These are phyloP conservation scores for Hibiscus mutabilis DNA, from an alignment of 345 rosid species.

Conservation along the genomic window DNA sequence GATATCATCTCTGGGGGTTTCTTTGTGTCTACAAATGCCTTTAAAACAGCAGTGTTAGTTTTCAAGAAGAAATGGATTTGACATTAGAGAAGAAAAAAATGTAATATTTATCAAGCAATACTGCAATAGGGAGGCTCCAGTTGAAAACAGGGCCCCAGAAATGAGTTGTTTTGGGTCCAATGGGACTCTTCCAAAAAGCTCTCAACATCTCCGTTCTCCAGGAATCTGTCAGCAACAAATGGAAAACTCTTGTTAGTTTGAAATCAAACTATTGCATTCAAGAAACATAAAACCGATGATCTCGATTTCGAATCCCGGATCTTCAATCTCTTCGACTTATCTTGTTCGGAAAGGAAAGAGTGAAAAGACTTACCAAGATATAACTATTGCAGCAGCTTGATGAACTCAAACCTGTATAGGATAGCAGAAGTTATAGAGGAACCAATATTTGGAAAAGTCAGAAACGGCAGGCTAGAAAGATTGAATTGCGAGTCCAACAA, in stretches of 20 bases:
- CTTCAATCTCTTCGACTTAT: background rate
- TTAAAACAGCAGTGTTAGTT: background rate
- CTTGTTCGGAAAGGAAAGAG: background rate
- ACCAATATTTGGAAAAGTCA: background rate
- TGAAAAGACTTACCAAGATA: background rate
- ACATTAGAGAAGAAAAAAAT: background rate
- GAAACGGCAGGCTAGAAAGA: background rate
- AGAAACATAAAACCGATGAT: too few species aligned
- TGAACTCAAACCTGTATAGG: background rate
- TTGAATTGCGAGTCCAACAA: background rate
- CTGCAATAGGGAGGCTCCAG: constrained; percentile 42
- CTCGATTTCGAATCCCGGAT: background rate
- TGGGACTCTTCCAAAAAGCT: constrained; percentile 35
- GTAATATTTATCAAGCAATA: constrained; percentile 5
- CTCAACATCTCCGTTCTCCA: constrained; percentile 10
- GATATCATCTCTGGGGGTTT: constrained; percentile 37
- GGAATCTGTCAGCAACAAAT: background rate
- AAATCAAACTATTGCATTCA: background rate
- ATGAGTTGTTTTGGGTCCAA: constrained; percentile 53
- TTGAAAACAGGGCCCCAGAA: constrained; percentile 49
- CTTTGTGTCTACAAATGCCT: constrained; percentile 27
- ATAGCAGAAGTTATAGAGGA: background rate
- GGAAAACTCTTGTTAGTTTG: background rate
- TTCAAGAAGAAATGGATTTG: background rate
- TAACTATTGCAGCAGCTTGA: background rate